Evolutionary conservation across 2,329 filamentous ascomycete genomes (phyloP).

Genomic region (Coccinonectria pachysandricola): DNA sequence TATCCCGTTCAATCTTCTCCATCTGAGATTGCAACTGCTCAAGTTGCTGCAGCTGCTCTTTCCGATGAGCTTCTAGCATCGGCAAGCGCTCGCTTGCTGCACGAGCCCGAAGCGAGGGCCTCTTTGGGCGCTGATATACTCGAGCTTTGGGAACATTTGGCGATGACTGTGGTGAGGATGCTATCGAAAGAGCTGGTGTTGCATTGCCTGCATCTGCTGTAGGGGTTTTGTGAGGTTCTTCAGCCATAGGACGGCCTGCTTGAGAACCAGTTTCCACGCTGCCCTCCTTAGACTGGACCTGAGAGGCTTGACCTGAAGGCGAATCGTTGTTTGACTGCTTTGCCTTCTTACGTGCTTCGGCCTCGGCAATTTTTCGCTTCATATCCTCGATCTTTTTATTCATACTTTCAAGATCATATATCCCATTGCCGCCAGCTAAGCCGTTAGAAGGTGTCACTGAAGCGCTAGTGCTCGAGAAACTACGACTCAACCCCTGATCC

Average conservation of each 20-base stretch:
- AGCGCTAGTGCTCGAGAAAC: slow-evolving; percentile 30
- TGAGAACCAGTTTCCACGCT: slow-evolving; percentile 16
- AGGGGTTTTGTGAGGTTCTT: too few relatives aligned
- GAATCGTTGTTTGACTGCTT: slow-evolving; percentile 25
- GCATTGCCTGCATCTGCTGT: slow-evolving; percentile 1
- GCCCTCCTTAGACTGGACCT: slow-evolving; percentile 16
- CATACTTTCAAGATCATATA: slow-evolving; percentile 38
- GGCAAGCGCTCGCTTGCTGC: slow-evolving; percentile 28
- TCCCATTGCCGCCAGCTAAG: slow-evolving; percentile 23
- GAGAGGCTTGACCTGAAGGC: slow-evolving; percentile 18
- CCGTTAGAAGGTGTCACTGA: slow-evolving; percentile 28
- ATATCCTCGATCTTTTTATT: slow-evolving; percentile 51
- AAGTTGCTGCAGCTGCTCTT: slow-evolving; percentile 34
- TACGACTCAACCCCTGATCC: slow-evolving; percentile 28
- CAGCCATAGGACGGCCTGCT: too few relatives aligned
- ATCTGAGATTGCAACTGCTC: slow-evolving; percentile 36
- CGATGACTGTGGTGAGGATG: slow-evolving; percentile 1
- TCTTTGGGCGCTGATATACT: slow-evolving; percentile 2
- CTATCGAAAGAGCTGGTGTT: slow-evolving; percentile 1
- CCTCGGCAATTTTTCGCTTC: slow-evolving; percentile 47
- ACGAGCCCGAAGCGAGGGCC: slow-evolving; percentile 20
- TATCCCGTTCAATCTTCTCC: slow-evolving; percentile 37
- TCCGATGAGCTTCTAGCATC: slow-evolving; percentile 25
- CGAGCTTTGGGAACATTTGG: slow-evolving; percentile 10
- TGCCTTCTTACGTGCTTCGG: slow-evolving; percentile 43